These are phyloP conservation scores for Vicia villosa DNA, from an alignment of 306 rosid genomes.

Conservation along the genomic window DNA sequence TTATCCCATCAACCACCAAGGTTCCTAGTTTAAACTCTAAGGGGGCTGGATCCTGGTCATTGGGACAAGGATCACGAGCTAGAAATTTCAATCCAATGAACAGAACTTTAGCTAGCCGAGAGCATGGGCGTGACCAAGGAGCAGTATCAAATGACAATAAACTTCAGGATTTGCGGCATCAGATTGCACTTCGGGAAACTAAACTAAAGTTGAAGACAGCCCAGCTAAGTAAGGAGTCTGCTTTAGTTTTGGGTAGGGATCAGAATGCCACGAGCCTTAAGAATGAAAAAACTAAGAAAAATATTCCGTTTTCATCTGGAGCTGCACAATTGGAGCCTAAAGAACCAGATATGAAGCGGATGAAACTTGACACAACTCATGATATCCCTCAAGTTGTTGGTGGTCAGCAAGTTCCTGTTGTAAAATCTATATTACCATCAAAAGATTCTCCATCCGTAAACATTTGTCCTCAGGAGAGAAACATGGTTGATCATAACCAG, in stretches of 20 bases:
- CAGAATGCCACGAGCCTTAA: conserved; percentile 45
- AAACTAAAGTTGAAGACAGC: conserved; percentile 75
- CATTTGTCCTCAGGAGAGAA: conserved; percentile 35
- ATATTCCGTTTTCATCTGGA: conserved; percentile 36
- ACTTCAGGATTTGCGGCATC: conserved; percentile 92
- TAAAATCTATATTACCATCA: conserved; percentile 46
- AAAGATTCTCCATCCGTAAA: conserved; percentile 49
- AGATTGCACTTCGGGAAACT: conserved; percentile 88
- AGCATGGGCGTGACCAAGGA: conserved; percentile 55
- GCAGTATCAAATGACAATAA: conserved; percentile 52
- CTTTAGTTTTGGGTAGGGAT: conserved; percentile 52
- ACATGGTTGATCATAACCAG: conserved; percentile 43
- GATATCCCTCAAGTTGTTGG: conserved; percentile 42
- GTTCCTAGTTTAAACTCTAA: conserved; percentile 49
- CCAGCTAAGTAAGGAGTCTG: conserved; percentile 68
- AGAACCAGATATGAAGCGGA: conserved; percentile 73
- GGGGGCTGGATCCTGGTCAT: conserved; percentile 50
- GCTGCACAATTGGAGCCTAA: conserved; percentile 50
- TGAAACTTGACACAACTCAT: conserved; percentile 54
- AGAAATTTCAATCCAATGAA: conserved; percentile 49
- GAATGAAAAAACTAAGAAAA: conserved; percentile 50
- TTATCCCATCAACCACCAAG: conserved; percentile 48
- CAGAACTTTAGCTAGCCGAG: conserved; percentile 50
- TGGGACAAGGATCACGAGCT: conserved; percentile 56
- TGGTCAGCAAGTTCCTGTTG: conserved; percentile 39